phyloP scores from a whole-genome alignment of 2,329 filamentous ascomycete genomes.

The Aspergillus arachidicola region DNA sequence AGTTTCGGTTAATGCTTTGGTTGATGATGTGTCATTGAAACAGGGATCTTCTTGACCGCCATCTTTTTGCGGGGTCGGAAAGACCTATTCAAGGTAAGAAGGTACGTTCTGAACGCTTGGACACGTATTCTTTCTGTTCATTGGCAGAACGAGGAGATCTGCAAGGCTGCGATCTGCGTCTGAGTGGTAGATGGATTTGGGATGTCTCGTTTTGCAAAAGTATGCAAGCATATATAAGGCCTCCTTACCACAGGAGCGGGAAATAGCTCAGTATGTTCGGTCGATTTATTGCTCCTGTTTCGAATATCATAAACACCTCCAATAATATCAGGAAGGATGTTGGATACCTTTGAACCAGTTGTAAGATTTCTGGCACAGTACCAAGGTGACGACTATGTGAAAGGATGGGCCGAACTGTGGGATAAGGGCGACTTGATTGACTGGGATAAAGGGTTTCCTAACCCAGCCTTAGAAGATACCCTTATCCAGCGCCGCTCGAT shows the following conservation, averaged over 20 bases:
- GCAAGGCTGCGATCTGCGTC: neutral
- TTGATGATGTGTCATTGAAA: no score
- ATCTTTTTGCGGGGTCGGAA: no score
- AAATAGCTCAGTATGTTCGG: no score
- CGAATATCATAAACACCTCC: no score
- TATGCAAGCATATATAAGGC: no score
- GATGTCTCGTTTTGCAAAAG: no score
- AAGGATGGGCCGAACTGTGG: neutral
- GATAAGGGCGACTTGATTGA: neutral
- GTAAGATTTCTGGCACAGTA: neutral
- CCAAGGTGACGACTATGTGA: neutral
- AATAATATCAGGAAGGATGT: neutral
- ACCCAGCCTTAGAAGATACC: neutral
- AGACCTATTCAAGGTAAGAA: no score
- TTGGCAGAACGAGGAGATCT: neutral
- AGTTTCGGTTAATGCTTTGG: no score
- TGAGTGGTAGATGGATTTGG: neutral
- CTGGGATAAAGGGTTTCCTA: constrained; percentile 1
- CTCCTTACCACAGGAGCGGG: no score
- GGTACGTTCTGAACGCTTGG: no score
- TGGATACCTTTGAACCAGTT: neutral
- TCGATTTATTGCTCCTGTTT: no score
- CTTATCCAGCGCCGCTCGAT: neutral
- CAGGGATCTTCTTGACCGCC: no score
- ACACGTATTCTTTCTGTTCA: neutral